Base-by-base conservation (phyloP, 2,329 filamentous ascomycete genomes). In the Sclerotinia spermophila region DNA sequence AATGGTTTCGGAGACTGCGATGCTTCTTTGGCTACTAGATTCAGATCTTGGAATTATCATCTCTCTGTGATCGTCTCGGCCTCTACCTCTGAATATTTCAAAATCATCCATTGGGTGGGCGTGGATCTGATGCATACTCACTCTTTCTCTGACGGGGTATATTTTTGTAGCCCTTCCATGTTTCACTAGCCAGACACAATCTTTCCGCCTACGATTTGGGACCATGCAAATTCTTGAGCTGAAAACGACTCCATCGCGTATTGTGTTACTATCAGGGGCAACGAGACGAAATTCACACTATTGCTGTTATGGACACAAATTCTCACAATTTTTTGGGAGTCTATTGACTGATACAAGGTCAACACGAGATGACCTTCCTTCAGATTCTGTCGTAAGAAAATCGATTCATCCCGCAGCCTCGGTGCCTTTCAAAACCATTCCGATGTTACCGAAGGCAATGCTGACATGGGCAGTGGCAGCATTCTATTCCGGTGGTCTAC, bases 321-420 rank as follows among this genome's bases (percentile, higher is more conserved):
- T n/a, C 42, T 33, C 59, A 33, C 19, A 45, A 11, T 30, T 30
- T 8, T 62, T 33, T 33, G 19, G 48, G 35, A 33, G 24, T 30
- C 8, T n/a, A 33, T 38, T 44, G 19, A 33, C 38, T 27, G 27
- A 30, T 53, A 59, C 53, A 68, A 53, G 38, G 38, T 53, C 35
- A n/a, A 58, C 65, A 45, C 38, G n/a, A 68, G 65, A 68, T 48
- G 11, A 19, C 27, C 65, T 30, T 30, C n/a, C 42, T 65, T 45
- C 30, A 45, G 24, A 30, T 38, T 35, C 30, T 10, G 30, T 17
- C 10, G 10, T 44, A 24, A 30, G n/a, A 21, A 44, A 30, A 24
- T 44, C 40, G 17, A 62, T 62, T 21, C 27, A 21, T 24, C 19
- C 11, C 8, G 21, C 30, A 51, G 21, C 35, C 44, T 64, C 53